Base-by-base conservation (phyloP, 2,329 filamentous ascomycete species). In the Penicillium sp. region DNA sequence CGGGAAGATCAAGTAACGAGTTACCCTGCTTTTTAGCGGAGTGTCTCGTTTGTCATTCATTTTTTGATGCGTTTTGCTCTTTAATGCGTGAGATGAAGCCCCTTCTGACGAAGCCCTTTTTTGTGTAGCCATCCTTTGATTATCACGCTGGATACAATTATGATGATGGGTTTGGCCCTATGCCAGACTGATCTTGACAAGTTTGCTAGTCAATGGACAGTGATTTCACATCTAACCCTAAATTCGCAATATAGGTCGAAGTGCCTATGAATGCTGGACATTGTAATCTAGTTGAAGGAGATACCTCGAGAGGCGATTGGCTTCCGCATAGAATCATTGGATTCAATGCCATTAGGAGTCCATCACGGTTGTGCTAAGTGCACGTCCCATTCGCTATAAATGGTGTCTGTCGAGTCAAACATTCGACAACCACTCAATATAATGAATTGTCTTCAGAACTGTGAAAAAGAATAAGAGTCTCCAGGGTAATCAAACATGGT, bases 61-160 rank as follows among this genome's bases (percentile, higher is more conserved):
- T 45, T 42, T 9, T n/a, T 29, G 12, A 26, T 44, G 34, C 43
- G 51, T 26, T 53, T 49, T 52, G 56, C 33, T 51, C 52, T 51
- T 47, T 33, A 34, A 44, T 51, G 49, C 41, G 42, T 39, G 33
- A 51, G 24, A 49, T 46, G 53, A 48, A 50, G 36, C 38, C 43
- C n/a, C 4, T 36, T 18, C 43, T 51, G 47, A 42, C 47, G 33
- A 36, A 42, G 48, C 38, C 44, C 23, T 45, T 24, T 39, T 43
- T 42, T 57, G 31, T 39, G 26, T 21, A 29, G 46, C 39, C 9
- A 23, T 29, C 38, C 28, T 38, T 34, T 28, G 31, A 43, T 31
- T 49, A 36, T 29, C 6, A 43, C 18, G 10, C 18, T 23, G 7
- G 29, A 12, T 21, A 28, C 21, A 15, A 24, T 41, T 16, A 26